Evolutionary conservation across 2,329 filamentous ascomycete genomes (phyloP).

Genomic region (Neonectria neomacrospora): DNA sequence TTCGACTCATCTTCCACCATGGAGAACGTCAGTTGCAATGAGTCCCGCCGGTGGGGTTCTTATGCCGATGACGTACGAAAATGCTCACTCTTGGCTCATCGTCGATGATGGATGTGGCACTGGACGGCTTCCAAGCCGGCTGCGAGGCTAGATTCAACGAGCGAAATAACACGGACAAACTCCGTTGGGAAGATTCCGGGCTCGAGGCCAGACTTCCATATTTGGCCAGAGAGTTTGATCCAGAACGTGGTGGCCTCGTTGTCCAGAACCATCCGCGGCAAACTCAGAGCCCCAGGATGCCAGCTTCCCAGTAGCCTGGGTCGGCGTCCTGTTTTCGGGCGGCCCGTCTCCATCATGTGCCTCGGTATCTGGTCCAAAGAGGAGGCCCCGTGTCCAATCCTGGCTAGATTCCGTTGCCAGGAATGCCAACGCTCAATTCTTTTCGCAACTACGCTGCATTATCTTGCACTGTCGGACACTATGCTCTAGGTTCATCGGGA

Average conservation of each 20-base stretch:
- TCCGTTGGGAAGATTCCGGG: not conserved
- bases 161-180: not conserved
- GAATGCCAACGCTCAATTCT: not conserved
- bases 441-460: not conserved
- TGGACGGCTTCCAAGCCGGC: not conserved
- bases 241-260: not conserved
- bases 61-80: not conserved
- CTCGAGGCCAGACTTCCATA: not conserved
- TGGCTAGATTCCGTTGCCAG: not conserved
- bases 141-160: not conserved
- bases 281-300: not conserved
- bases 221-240: not conserved
- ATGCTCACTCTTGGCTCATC: not conserved
- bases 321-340: not conserved
- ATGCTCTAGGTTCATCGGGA: not conserved
- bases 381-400: not conserved
- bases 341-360: not conserved
- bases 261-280: not conserved
- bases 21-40: not conserved
- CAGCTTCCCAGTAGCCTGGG: not conserved
- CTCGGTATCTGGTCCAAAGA: not conserved
- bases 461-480: not conserved
- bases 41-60: not conserved
- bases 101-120: not conserved
- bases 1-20: not conserved